Percentiles rank a stretch among this genome's conserved stretches.
Conservation (phyloP, 805 yeast genomes). For the Blastobotrys mokoenaii region DNA sequence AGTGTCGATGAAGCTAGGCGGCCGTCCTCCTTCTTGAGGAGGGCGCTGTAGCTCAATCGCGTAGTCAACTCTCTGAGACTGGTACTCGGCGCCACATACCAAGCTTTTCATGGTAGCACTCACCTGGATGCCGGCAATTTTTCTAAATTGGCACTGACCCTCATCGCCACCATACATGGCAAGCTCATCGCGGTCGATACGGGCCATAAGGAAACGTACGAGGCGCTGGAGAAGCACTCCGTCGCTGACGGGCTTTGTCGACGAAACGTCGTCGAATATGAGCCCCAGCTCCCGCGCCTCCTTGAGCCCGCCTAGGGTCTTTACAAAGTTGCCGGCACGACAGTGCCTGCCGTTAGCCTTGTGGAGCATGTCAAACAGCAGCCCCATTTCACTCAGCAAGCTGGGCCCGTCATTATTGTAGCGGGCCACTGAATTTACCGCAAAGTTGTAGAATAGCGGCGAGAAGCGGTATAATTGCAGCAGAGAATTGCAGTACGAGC, state of each 20-base stretch:
- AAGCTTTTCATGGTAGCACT: slow-evolving; percentile 17
- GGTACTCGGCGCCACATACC: slow-evolving; percentile 19
- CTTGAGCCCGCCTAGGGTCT: slow-evolving; percentile 38
- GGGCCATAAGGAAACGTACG: slow-evolving; percentile 49
- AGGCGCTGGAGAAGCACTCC: slow-evolving; percentile 40
- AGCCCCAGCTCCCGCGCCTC: slow-evolving; percentile 48
- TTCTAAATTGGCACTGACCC: slow-evolving; percentile 2
- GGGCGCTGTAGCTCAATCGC: slow-evolving; percentile 17
- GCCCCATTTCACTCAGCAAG: slow-evolving; percentile 74
- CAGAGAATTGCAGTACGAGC: slow-evolving; percentile 68
- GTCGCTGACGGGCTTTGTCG: slow-evolving; percentile 10
- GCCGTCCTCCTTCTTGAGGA: not conserved
- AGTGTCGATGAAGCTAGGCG: slow-evolving; percentile 15
- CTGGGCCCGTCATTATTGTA: slow-evolving; percentile 30
- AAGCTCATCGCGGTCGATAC: slow-evolving; percentile 43
- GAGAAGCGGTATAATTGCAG: slow-evolving; percentile 73
- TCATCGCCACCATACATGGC: slow-evolving; percentile 3
- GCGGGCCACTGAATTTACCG: slow-evolving; percentile 46
- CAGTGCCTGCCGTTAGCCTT: slow-evolving; percentile 75
- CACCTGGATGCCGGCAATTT: slow-evolving; percentile 14
- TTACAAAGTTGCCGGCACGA: slow-evolving; percentile 71
- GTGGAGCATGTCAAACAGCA: slow-evolving; percentile 82
- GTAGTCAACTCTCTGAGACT: slow-evolving; percentile 13
- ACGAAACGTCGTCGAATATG: slow-evolving; percentile 35
- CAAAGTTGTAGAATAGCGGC: slow-evolving; percentile 61